Base-by-base conservation (phyloP, 2,329 filamentous ascomycete species). In the Aspergillus pseudoviridinutans region DNA sequence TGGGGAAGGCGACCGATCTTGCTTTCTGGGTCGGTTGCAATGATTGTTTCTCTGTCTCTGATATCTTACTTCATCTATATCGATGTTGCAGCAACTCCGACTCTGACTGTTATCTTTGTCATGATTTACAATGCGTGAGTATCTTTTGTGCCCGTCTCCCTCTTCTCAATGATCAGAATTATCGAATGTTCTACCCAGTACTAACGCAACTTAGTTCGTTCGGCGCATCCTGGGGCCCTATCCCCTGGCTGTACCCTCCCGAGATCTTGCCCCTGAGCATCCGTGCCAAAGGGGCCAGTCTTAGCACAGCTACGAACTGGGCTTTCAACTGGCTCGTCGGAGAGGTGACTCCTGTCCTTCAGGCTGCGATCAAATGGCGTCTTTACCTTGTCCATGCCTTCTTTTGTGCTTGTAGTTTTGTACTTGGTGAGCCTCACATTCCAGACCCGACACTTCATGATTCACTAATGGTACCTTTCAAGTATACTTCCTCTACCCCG, bases 401-500 rank as follows among this genome's bases (percentile, higher is more conserved):
- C 75, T 97, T 96, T 79, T 99, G 94, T 73, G 91, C 91, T 54
- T 86, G 88, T 63, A 96, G 91, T 83, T 97, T 99, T 71, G 89
- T 99, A 57, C 87, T 97, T 77, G 94, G 93, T 97, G 82, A 84
- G 90, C 83, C 20, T 14, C 46, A 47, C 59, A 54, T 54, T 49
- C 46, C n/a, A 35, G 51, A 9, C n/a, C 6, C 44, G 25, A 32
- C 38, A 20, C 32, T 32, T 24, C 58, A 50, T 44, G 38, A 7
- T n/a, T 28, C 54, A 54, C 52, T 58, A 25, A 58, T 59, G 55
- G 54, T 47, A 14, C 58, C 71, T 44, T 25, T 3, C 27, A 62
- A 97, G 94, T 99, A 7, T 99, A 93, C 77, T 97, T 97, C 76
- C 85, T 96, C 65, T 99, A 97, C 73, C 94, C 94, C 29, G 94